Conservation (phyloP, 2,329 filamentous ascomycete species). For the Basipetospora chlamydospora region DNA sequence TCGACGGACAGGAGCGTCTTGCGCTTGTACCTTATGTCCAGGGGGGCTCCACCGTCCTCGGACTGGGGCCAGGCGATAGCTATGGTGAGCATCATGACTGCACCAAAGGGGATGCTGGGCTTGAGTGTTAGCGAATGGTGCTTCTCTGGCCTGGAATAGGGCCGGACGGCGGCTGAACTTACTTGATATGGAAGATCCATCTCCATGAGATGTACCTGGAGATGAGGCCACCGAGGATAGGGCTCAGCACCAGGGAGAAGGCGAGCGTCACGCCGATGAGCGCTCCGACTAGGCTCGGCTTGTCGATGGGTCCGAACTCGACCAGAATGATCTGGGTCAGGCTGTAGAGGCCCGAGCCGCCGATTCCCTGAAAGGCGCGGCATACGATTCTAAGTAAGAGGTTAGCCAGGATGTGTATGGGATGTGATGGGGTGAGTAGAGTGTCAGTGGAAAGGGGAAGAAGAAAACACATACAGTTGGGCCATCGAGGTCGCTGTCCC, state of each 20-base stretch:
- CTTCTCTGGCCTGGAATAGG: background rate
- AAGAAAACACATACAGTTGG: slow-evolving; percentile 26
- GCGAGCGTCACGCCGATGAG: slow-evolving; percentile 41
- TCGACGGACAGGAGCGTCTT: slow-evolving; percentile 33
- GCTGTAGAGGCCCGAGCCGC: slow-evolving; percentile 47
- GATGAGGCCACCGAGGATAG: slow-evolving; percentile 41
- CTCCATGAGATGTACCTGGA: slow-evolving; percentile 39
- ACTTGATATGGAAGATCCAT: slow-evolving; percentile 51
- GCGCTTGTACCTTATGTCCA: slow-evolving; percentile 15
- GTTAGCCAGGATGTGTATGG: slow-evolving; percentile 1
- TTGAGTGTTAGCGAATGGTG: background rate
- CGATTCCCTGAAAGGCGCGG: slow-evolving; percentile 44
- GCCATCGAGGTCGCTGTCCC: slow-evolving; percentile 34
- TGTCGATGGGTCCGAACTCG: slow-evolving; percentile 38
- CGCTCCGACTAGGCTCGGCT: slow-evolving; percentile 37
- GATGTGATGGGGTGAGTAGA: background rate
- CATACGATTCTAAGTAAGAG: slow-evolving; percentile 34
- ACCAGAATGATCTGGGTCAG: slow-evolving; percentile 42
- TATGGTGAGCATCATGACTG: slow-evolving; percentile 26
- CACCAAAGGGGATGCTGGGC: slow-evolving; percentile 32
- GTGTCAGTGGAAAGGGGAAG: background rate
- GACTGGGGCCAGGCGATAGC: slow-evolving; percentile 10
- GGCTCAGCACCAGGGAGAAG: slow-evolving; percentile 42
- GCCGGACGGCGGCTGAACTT: too few relatives aligned
- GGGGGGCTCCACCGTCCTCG: slow-evolving; percentile 4